phyloP scores from a whole-genome alignment of 2,329 filamentous ascomycete genomes.

The Escovopsis weberi region DNA sequence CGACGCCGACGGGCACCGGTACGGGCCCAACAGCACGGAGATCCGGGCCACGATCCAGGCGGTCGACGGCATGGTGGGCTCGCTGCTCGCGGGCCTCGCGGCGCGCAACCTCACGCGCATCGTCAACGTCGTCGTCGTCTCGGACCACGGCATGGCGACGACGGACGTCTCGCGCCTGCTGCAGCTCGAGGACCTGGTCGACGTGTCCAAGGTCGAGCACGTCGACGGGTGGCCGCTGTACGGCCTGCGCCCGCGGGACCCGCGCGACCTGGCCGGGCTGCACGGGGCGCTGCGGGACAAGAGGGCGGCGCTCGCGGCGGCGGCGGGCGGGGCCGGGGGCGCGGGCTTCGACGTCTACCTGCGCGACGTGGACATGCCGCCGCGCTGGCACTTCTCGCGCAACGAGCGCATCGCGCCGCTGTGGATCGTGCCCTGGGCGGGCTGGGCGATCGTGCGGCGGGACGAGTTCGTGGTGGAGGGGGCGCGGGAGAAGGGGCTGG shows the following conservation, averaged over 20 bases:
- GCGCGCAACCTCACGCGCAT: conserved; percentile 73
- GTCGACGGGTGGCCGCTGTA: conserved; percentile 90
- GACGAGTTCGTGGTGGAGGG: conserved; percentile 60
- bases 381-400: conserved; percentile 77
- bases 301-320: conserved; percentile 31
- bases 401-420: conserved; percentile 85
- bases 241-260: conserved; percentile 67
- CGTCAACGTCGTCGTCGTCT: conserved; percentile 91
- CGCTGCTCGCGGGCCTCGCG: conserved; percentile 62
- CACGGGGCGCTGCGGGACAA: conserved; percentile 47
- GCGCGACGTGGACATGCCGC: conserved; percentile 75
- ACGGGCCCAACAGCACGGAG: conserved; percentile 89
- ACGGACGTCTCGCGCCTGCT: conserved; percentile 68
- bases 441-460: conserved; percentile 80
- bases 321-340: conserved; percentile 26
- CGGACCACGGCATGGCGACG: conserved; percentile 96
- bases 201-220: conserved; percentile 62
- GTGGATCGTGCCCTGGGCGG: conserved; percentile 85
- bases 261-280: conserved; percentile 48
- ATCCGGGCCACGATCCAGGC: conserved; percentile 61
- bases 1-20: conserved; percentile 72
- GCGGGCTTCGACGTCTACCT: conserved; percentile 78
- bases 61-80: conserved; percentile 73
- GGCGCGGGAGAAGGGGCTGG: conserved; percentile 45
- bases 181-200: conserved; percentile 80